Percentiles rank a stretch among this genome's conserved stretches.
Evolutionary conservation across 1,284 basidiomycete genomes (phyloP).

Genomic region (Golubevia pallescens): DNA sequence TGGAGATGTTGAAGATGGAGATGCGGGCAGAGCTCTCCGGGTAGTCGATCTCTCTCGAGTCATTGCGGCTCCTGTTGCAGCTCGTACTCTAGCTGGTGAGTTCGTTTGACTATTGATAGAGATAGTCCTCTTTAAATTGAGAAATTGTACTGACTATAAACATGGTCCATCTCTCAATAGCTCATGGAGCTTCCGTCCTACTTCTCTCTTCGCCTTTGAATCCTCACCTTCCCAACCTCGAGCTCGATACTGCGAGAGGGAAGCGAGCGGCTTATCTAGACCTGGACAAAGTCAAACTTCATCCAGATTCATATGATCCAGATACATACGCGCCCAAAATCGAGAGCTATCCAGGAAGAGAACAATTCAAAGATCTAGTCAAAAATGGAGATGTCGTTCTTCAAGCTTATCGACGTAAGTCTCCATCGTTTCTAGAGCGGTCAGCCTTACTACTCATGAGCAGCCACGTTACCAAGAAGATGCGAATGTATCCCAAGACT

Average conservation of each 20-base stretch:
- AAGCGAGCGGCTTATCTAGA: slow-evolving; percentile 74
- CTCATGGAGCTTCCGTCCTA: slow-evolving; percentile 72
- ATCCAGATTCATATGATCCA: no score
- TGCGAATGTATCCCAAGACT: no score
- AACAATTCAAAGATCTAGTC: slow-evolving; percentile 65
- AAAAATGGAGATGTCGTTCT: slow-evolving; percentile 71
- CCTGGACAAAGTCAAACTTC: slow-evolving; percentile 63
- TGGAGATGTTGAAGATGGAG: neutral
- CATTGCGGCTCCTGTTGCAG: slow-evolving; percentile 71
- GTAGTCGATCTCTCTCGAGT: slow-evolving; percentile 72
- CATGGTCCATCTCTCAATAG: slow-evolving; percentile 58
- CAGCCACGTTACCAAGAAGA: no score
- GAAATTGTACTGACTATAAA: neutral
- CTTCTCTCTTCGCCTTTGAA: slow-evolving; percentile 71
- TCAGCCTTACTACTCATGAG: no score
- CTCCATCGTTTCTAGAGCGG: no score
- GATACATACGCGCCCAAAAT: neutral
- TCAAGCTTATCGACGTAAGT: slow-evolving; percentile 74
- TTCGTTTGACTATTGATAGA: neutral
- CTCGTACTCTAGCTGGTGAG: slow-evolving; percentile 70
- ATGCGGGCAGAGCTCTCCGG: slow-evolving; percentile 68
- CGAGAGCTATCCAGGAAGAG: slow-evolving; percentile 53
- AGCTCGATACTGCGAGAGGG: slow-evolving; percentile 73
- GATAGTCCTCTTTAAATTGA: neutral
- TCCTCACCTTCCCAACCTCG: slow-evolving; percentile 70